phyloP scores from a whole-genome alignment of 805 yeast species.

The Candida rishiriensis region DNA sequence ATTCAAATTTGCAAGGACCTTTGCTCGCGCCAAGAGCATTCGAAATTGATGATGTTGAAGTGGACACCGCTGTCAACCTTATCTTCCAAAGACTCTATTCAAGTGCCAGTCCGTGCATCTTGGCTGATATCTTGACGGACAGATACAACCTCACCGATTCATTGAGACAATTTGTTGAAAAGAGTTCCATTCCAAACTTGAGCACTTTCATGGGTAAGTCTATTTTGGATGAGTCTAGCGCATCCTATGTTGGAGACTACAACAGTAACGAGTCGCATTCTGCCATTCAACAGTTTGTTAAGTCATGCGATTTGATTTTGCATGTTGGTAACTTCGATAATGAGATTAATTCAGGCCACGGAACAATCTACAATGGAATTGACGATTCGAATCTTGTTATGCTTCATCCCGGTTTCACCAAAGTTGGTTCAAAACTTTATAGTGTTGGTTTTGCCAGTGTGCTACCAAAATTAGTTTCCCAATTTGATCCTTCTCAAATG shows the following conservation, averaged over 20 bases:
- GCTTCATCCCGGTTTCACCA: conserved; percentile 50
- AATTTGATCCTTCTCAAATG: conserved; percentile 26
- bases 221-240: conserved; percentile 62
- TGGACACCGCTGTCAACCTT: conserved; percentile 29
- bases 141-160: conserved; percentile 47
- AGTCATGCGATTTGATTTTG: conserved; percentile 61
- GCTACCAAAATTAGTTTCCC: conserved; percentile 36
- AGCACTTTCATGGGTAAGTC: conserved; percentile 70
- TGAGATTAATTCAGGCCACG: conserved; percentile 69
- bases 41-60: conserved; percentile 8
- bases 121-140: conserved; percentile 68
- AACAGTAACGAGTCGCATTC: conserved; percentile 54
- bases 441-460: conserved; percentile 47
- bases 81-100: conserved; percentile 49
- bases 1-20: conserved; percentile 16
- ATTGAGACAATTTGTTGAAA: conserved; percentile 46
- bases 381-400: conserved; percentile 39
- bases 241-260: conserved; percentile 66
- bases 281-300: conserved; percentile 44
- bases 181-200: conserved; percentile 51
- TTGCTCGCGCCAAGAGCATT: conserved; percentile 1
- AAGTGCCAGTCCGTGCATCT: conserved; percentile 55
- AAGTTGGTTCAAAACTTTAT: conserved; percentile 37
- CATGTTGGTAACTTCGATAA: conserved; percentile 65
- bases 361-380: conserved; percentile 41